Evolutionary conservation across 2,329 filamentous ascomycete genomes (phyloP), one percentile per base, ranked within the genome.

Genomic region (Triangularia setosa): DNA sequence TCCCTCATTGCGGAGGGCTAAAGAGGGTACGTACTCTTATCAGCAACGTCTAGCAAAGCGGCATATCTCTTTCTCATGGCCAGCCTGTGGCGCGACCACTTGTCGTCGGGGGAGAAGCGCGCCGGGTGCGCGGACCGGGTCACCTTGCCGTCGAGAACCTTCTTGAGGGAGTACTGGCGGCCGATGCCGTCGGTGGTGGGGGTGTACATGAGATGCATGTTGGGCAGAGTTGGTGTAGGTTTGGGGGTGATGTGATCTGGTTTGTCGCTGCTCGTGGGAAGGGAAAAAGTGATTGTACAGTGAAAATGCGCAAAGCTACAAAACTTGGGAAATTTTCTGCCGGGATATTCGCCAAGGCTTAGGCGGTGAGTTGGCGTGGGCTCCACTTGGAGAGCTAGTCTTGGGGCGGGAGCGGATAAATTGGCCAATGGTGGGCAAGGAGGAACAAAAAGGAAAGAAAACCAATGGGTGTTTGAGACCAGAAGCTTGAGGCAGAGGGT

Each of bases 81-180:
- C 58, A 98, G 93, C 72, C 95, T 88, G 81, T 98, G 94, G 76
- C 92, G 91, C 74, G 93, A 97, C 86, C 96, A 98, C 84, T 97
- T 97, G 84, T 99, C 95, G 80, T 99, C 95, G 69, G 95, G 95
- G 56, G 92, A 97, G 84, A 98, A 99, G 72, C 95, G 87, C 53
- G 95, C 95, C 56, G 95, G 94, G 81, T 98, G 94, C 63, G 95
- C 95, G 61, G 91, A 95, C 84, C 96, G 97, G 78, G 94, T 96
- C 75, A 97, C 92, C 76, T 93, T 87, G 75, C 90, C 90, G 72
- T 88, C 84, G 73, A 85, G 82, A 71, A 96, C 87, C 83, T 98
- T 97, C 82, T 97, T 94, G 70, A 98, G 87, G 57, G 95, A 98
- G 85, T 98, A 99, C 18, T 63, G 67, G 62, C 66, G 66, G 94